Conservation (phyloP, 495 filamentous ascomycete genomes). For the Aspergillus campestris region DNA sequence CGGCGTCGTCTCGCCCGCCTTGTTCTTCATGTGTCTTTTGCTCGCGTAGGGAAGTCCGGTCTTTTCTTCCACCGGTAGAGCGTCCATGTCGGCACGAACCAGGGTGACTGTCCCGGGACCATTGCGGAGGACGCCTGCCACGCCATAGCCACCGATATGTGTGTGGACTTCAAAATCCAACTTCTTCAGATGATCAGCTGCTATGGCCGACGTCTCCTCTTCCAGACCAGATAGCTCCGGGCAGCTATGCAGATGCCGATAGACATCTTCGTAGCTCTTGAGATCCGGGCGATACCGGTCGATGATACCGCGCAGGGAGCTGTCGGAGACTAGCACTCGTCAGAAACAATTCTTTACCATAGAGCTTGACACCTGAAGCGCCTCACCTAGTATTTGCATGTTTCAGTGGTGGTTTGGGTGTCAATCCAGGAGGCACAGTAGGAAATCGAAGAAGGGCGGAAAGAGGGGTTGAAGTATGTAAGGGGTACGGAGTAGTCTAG, state of each 20-base stretch:
- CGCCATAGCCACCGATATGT: slow-evolving; percentile 48
- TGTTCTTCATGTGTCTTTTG: slow-evolving; percentile 28
- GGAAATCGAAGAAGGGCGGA: no score
- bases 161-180: slow-evolving; percentile 39
- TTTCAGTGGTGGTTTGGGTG: background rate
- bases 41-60: slow-evolving; percentile 51
- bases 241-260: slow-evolving; percentile 37
- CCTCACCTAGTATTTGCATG: background rate
- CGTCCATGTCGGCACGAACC: slow-evolving; percentile 55
- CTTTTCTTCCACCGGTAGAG: slow-evolving; percentile 48
- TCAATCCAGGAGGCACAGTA: no score
- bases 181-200: slow-evolving; percentile 27
- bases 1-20: slow-evolving; percentile 36
- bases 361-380: background rate
- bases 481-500: no score
- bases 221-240: slow-evolving; percentile 49
- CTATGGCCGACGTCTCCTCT: slow-evolving; percentile 31
- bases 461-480: no score
- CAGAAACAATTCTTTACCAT: background rate
- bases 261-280: slow-evolving; percentile 32
- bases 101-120: slow-evolving; percentile 45
- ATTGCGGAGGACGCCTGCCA: slow-evolving; percentile 49
- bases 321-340: background rate
- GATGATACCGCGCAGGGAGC: slow-evolving; percentile 8
- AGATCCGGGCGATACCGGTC: slow-evolving; percentile 25